These are phyloP conservation scores for Cucurbita moschata DNA, from an alignment of 306 rosid genomes.

Conservation along the genomic window DNA sequence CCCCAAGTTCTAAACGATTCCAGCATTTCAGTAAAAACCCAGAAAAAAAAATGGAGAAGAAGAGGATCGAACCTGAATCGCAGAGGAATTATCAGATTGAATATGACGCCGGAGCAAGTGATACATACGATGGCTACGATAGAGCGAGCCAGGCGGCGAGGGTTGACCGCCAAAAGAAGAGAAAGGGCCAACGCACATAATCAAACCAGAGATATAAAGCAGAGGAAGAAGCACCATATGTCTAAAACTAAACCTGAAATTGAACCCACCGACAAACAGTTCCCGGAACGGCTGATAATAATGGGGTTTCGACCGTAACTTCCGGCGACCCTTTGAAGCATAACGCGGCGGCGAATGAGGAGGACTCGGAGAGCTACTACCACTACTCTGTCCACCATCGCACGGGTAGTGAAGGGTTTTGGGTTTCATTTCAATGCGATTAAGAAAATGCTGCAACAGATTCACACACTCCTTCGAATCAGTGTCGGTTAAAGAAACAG, in stretches of 20 bases:
- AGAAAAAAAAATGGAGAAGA: background rate
- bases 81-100: conserved; percentile 56
- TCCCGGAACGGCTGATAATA: conserved; percentile 15
- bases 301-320: conserved; percentile 36
- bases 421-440: conserved; percentile 34
- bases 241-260: conserved; percentile 56
- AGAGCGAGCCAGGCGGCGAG: conserved; percentile 74
- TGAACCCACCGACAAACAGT: conserved; percentile 28
- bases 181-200: conserved; percentile 86
- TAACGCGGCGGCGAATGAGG: conserved; percentile 69
- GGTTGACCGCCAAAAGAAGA: conserved; percentile 42
- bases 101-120: conserved; percentile 46
- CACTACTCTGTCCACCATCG: conserved; percentile 23
- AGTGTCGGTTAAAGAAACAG: background rate
- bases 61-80: conserved; percentile 33
- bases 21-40: background rate
- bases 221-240: conserved; percentile 57
- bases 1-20: background rate
- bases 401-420: conserved; percentile 28
- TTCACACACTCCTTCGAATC: background rate
- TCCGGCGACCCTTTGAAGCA: conserved; percentile 35
- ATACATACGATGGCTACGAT: conserved; percentile 58
- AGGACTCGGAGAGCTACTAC: conserved; percentile 73
- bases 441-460: background rate
- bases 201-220: conserved; percentile 62